Percentiles rank a stretch among this genome's conserved stretches.
phyloP scores from a whole-genome alignment of 495 filamentous ascomycete genomes.

The Daldinia caldariorum region DNA sequence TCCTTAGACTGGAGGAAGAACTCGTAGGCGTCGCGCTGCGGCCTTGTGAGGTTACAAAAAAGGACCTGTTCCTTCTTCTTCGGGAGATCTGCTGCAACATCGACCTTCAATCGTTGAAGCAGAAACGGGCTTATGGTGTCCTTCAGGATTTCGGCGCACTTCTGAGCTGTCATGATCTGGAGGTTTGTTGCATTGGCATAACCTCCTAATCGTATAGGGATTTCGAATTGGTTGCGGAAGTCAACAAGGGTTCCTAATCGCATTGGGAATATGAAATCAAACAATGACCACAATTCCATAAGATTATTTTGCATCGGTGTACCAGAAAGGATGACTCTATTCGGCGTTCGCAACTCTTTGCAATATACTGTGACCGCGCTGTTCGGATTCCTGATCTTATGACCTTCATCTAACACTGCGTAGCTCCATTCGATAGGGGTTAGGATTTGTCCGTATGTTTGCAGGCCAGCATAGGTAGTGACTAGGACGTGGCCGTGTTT shows the following conservation, averaged over 20 bases:
- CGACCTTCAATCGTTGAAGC: conserved; percentile 90
- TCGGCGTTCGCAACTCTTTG: conserved; percentile 87
- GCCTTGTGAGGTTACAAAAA: conserved; percentile 87
- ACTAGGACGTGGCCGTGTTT: conserved; percentile 90
- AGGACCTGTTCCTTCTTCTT: conserved; percentile 95
- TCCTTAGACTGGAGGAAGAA: conserved; percentile 83
- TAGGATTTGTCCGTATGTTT: conserved; percentile 82
- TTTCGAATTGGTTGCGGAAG: conserved; percentile 89
- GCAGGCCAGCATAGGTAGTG: conserved; percentile 92
- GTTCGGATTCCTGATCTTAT: conserved; percentile 97
- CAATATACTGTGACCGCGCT: conserved; percentile 89
- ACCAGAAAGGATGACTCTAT: conserved; percentile 92
- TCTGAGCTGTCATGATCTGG: conserved; percentile 89
- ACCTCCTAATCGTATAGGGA: conserved; percentile 88
- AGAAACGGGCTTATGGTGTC: conserved; percentile 92
- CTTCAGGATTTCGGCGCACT: conserved; percentile 89
- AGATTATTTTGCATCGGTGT: conserved; percentile 99
- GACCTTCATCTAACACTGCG: conserved; percentile 94
- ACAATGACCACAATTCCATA: conserved; percentile 94
- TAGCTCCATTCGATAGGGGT: conserved; percentile 89
- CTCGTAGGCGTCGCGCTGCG: conserved; percentile 80
- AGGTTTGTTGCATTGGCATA: conserved; percentile 94
- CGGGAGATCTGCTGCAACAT: conserved; percentile 91
- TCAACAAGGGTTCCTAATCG: conserved; percentile 88
- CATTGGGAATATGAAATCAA: conserved; percentile 97